phyloP scores from a whole-genome alignment of 2,329 filamentous ascomycete genomes.

The Penicillium palitans region DNA sequence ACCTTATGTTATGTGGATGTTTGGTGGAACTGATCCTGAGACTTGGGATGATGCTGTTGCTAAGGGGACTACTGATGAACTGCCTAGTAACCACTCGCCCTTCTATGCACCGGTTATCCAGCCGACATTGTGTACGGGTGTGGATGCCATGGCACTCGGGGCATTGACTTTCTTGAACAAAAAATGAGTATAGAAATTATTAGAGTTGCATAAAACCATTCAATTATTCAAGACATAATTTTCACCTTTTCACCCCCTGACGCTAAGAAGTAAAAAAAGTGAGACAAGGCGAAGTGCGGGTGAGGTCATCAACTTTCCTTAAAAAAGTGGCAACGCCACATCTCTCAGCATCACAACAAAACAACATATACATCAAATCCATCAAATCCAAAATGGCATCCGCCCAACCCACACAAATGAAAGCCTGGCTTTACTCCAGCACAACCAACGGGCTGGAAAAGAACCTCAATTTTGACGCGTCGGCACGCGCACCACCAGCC shows the following conservation, averaged over 20 bases:
- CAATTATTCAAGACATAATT: not conserved
- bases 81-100: conserved; percentile 60
- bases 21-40: conserved; percentile 53
- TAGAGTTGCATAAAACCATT: not conserved
- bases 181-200: not conserved
- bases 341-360: not conserved
- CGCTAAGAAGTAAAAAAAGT: not conserved
- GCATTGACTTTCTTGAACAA: conserved; percentile 45
- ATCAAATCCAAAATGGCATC: conserved; percentile 1
- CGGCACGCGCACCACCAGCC: conserved; percentile 44
- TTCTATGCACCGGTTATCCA: conserved; percentile 58
- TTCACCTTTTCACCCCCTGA: too few relatives aligned
- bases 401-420: conserved; percentile 47
- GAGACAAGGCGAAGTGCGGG: not conserved
- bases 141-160: conserved; percentile 53
- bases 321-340: not conserved
- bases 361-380: not conserved
- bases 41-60: conserved; percentile 52
- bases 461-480: conserved; percentile 50
- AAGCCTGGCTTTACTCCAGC: conserved; percentile 57
- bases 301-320: conserved; percentile 2
- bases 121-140: conserved; percentile 55
- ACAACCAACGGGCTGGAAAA: conserved; percentile 53
- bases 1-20: conserved; percentile 58
- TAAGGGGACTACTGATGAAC: conserved; percentile 48